Evolutionary conservation across 106 monocot genomes (phyloP).

Genomic region (Platanthera zijinensis): DNA sequence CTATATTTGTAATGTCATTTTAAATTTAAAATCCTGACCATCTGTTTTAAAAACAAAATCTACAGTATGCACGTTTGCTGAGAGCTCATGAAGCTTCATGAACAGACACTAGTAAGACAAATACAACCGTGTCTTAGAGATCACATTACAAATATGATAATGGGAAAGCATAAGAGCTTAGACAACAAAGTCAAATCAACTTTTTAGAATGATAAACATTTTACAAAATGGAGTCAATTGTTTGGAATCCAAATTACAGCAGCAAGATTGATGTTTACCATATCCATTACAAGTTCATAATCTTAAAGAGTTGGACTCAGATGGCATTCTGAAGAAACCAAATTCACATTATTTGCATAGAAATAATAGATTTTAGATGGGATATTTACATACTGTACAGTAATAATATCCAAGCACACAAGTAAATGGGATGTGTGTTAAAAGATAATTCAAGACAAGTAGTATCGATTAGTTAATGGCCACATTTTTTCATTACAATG

Average conservation of each 20-base stretch:
- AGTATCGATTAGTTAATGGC: not conserved
- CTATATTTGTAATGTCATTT: not conserved
- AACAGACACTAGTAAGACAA: too few relatives aligned
- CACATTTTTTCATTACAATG: not conserved
- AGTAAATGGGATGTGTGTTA: not conserved
- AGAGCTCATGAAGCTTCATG: too few relatives aligned
- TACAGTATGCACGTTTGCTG: too few relatives aligned
- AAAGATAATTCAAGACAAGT: not conserved
- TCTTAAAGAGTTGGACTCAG: not conserved
- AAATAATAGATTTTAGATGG: not conserved
- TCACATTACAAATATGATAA: not conserved
- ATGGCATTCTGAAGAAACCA: not conserved
- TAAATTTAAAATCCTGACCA: not conserved
- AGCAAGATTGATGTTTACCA: not conserved
- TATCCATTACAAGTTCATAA: not conserved
- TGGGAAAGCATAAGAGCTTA: not conserved
- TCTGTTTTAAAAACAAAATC: not conserved
- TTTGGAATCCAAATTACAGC: not conserved
- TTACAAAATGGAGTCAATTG: not conserved
- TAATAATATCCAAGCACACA: constrained; percentile 1
- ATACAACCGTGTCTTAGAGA: too few relatives aligned
- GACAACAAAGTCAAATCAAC: not conserved
- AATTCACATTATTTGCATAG: not conserved
- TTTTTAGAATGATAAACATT: not conserved
- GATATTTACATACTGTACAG: not conserved